A percentile compares a stretch with the other conserved stretches of the same genome.
phyloP scores from a whole-genome alignment of 805 yeast genomes.

The Kodamaea kakaduensis region DNA sequence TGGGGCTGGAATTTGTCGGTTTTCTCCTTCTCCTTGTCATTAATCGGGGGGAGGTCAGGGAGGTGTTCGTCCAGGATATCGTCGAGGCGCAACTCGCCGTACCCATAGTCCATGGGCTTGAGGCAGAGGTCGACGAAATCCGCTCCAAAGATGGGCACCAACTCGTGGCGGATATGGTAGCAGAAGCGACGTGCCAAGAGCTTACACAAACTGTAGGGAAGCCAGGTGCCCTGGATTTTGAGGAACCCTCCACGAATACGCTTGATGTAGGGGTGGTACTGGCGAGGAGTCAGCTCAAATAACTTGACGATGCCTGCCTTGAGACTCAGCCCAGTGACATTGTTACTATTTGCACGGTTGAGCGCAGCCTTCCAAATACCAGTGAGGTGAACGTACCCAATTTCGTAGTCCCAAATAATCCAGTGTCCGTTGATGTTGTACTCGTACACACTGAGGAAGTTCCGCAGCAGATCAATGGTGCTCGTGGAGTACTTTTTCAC shows the following conservation, averaged over 20 bases:
- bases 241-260: constrained; percentile 87
- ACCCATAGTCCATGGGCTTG: constrained; percentile 56
- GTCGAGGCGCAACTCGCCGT: constrained; percentile 55
- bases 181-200: constrained; percentile 70
- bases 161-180: constrained; percentile 67
- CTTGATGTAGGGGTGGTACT: constrained; percentile 56
- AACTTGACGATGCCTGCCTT: constrained; percentile 77
- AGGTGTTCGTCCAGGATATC: constrained; percentile 12
- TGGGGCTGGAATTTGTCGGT: no score
- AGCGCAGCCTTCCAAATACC: constrained; percentile 73
- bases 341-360: constrained; percentile 11
- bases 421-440: constrained; percentile 65
- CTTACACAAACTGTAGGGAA: constrained; percentile 66
- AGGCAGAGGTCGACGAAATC: constrained; percentile 61
- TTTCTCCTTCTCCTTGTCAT: not conserved
- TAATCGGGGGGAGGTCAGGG: not conserved
- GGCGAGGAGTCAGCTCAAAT: constrained; percentile 58
- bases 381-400: constrained; percentile 84
- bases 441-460: constrained; percentile 67
- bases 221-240: constrained; percentile 94
- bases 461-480: constrained; percentile 58
- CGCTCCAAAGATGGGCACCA: constrained; percentile 77
- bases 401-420: constrained; percentile 80
- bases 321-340: constrained; percentile 15
- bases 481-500: constrained; percentile 63